Evolutionary conservation across 306 rosid genomes (phyloP).

Genomic region (Cercis canadensis): DNA sequence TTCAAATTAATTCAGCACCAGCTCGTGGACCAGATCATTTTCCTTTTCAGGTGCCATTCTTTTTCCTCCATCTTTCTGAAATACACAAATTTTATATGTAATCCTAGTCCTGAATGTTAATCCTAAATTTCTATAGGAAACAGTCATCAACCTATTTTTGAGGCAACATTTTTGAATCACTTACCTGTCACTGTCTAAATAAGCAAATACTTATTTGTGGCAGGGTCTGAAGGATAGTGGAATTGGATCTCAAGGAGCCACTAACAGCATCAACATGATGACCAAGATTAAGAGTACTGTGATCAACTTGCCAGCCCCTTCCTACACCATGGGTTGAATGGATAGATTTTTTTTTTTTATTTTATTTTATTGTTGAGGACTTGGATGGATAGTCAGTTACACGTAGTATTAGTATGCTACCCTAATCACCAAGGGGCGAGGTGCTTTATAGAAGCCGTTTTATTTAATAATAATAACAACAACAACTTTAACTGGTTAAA

Average conservation of each 20-base stretch:
- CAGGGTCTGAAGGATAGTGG: conserved; percentile 96
- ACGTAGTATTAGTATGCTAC: no score
- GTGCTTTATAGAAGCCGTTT: no score
- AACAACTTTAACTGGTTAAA: no score
- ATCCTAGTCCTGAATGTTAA: no score
- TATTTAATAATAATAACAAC: no score
- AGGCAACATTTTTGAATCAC: not conserved
- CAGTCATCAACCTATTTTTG: no score
- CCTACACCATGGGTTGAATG: conserved; percentile 83
- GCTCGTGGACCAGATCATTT: conserved; percentile 94
- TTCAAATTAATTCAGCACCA: conserved; percentile 88
- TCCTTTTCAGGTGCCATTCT: conserved; percentile 74
- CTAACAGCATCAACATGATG: conserved; percentile 87
- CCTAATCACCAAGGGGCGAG: no score
- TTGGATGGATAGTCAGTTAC: no score
- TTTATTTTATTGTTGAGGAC: no score
- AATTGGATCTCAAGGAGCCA: conserved; percentile 89
- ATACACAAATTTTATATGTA: no score
- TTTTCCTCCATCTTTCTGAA: conserved; percentile 18
- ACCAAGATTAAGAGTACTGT: conserved; percentile 79
- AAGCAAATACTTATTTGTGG: conserved; percentile 33
- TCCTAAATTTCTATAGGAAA: no score
- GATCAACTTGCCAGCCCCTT: conserved; percentile 70
- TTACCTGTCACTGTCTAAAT: conserved; percentile 8
- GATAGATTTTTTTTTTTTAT: no score